A percentile compares a stretch with the other conserved stretches of the same genome.
Conservation (phyloP, 2,329 filamentous ascomycete genomes). For the Coniochaeta sp. region DNA sequence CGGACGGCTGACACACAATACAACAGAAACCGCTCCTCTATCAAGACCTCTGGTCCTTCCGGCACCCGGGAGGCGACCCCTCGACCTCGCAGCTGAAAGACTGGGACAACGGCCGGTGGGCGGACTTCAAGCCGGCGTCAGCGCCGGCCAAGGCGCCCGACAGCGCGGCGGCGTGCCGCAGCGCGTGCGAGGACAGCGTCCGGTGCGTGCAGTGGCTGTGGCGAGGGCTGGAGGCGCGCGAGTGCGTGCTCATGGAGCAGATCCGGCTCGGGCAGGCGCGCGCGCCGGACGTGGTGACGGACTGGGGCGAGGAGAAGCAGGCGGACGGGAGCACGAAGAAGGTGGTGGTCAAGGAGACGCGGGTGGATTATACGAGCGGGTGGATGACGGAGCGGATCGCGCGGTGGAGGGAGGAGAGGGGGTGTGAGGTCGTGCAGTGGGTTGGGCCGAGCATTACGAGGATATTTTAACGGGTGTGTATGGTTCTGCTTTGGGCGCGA, state of each 20-base stretch:
- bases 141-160: conserved; percentile 3
- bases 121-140: conserved; percentile 6
- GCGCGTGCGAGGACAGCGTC: conserved; percentile 11
- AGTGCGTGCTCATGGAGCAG: conserved; percentile 12
- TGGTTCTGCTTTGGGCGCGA: neutral
- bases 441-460: conserved; percentile 11
- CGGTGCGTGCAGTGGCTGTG: conserved; percentile 15
- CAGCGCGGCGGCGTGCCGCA: conserved; percentile 10
- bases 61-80: conserved; percentile 22
- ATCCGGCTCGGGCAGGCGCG: conserved; percentile 9
- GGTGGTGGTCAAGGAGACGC: conserved; percentile 3
- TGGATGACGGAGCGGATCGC: conserved; percentile 13
- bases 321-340: conserved; percentile 1
- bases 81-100: conserved; percentile 3
- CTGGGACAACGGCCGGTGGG: conserved; percentile 14
- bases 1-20: neutral
- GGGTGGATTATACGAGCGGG: conserved; percentile 11
- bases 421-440: conserved; percentile 12
- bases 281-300: conserved; percentile 1
- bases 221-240: conserved; percentile 7
- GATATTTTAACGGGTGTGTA: conserved; percentile 3
- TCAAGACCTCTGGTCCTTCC: conserved; percentile 27
- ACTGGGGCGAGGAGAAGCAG: neutral
- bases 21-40: conserved; percentile 27
- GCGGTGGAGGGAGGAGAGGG: conserved; percentile 8